Percentiles rank a stretch among this genome's conserved stretches.
These are phyloP conservation scores for Rhizopogon vesiculosus DNA, from an alignment of 768 basidiomycete species.

Conservation along the genomic window DNA sequence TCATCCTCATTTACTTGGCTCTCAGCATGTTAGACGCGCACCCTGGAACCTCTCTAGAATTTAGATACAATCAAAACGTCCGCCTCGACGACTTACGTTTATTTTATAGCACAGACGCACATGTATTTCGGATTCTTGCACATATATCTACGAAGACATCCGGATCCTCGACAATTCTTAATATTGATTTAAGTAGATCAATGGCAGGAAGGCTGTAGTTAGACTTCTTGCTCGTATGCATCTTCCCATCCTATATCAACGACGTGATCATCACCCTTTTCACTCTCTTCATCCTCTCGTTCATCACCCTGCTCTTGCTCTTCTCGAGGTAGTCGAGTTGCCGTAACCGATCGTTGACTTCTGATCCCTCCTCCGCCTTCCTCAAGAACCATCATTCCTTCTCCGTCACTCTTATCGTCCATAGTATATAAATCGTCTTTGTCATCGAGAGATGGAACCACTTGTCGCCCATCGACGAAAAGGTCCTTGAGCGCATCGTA, in stretches of 20 bases:
- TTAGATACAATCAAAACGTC: slow-evolving; percentile 18
- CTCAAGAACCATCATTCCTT: slow-evolving; percentile 31
- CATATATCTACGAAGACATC: not conserved
- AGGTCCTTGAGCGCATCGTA: slow-evolving; percentile 84
- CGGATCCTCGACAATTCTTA: not conserved
- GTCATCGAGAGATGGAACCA: slow-evolving; percentile 29
- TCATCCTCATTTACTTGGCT: slow-evolving; percentile 4
- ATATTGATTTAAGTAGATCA: too few relatives aligned
- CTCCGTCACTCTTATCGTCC: slow-evolving; percentile 42
- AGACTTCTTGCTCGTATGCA: slow-evolving; percentile 71
- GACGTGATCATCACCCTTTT: slow-evolving; percentile 34
- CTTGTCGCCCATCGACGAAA: slow-evolving; percentile 43
- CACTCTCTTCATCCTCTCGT: slow-evolving; percentile 29
- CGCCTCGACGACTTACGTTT: slow-evolving; percentile 17
- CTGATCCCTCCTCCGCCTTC: slow-evolving; percentile 32
- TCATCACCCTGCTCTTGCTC: slow-evolving; percentile 12
- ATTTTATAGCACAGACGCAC: slow-evolving; percentile 23
- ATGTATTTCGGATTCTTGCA: slow-evolving; percentile 9
- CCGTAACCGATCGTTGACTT: slow-evolving; percentile 29
- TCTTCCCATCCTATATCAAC: slow-evolving; percentile 38
- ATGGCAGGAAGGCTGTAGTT: not conserved
- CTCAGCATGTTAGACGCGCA: slow-evolving; percentile 15
- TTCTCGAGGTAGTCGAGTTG: slow-evolving; percentile 6
- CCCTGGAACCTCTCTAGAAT: slow-evolving; percentile 7
- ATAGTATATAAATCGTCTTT: slow-evolving; percentile 50